Evolutionary conservation across 2,329 filamentous ascomycete species (phyloP).

Genomic region (Coniochaeta pulveracea): DNA sequence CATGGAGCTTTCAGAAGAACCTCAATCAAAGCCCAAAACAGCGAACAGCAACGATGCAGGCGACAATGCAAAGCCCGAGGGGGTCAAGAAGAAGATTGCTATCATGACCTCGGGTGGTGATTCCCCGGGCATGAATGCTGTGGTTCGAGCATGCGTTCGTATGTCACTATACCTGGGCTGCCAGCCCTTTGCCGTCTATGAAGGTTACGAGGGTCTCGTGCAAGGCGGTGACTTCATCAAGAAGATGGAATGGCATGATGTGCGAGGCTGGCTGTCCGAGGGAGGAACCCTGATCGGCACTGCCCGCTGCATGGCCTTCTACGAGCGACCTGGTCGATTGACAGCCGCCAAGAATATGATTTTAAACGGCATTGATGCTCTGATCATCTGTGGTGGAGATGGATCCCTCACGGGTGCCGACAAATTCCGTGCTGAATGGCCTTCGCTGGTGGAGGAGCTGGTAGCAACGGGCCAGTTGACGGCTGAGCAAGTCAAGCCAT

Average conservation of each 20-base stretch:
- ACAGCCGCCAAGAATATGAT: constrained; percentile 91
- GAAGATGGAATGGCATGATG: constrained; percentile 84
- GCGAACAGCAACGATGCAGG: too few relatives aligned
- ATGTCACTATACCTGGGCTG: constrained; percentile 80
- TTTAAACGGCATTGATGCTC: constrained; percentile 80
- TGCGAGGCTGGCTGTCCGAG: constrained; percentile 86
- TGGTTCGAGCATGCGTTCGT: constrained; percentile 80
- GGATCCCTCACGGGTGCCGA: constrained; percentile 94
- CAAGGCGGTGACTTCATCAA: constrained; percentile 80
- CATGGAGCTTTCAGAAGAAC: too few relatives aligned
- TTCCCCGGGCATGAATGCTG: constrained; percentile 89
- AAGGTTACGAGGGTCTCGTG: constrained; percentile 93
- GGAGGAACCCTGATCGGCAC: constrained; percentile 95
- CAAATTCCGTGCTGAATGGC: constrained; percentile 87
- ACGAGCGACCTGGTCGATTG: constrained; percentile 73
- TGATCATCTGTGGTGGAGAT: constrained; percentile 95
- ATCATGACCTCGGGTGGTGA: constrained; percentile 94
- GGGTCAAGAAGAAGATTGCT: constrained; percentile 62
- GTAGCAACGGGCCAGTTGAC: constrained; percentile 63
- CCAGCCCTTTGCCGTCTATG: constrained; percentile 72
- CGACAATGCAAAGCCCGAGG: too few relatives aligned
- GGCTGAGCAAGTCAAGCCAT: constrained; percentile 59
- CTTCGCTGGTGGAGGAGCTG: constrained; percentile 74
- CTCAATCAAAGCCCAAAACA: too few relatives aligned
- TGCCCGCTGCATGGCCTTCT: constrained; percentile 85